These are phyloP conservation scores for Cyberlindnera mississippiensis DNA, from an alignment of 805 yeast species.

Conservation along the genomic window DNA sequence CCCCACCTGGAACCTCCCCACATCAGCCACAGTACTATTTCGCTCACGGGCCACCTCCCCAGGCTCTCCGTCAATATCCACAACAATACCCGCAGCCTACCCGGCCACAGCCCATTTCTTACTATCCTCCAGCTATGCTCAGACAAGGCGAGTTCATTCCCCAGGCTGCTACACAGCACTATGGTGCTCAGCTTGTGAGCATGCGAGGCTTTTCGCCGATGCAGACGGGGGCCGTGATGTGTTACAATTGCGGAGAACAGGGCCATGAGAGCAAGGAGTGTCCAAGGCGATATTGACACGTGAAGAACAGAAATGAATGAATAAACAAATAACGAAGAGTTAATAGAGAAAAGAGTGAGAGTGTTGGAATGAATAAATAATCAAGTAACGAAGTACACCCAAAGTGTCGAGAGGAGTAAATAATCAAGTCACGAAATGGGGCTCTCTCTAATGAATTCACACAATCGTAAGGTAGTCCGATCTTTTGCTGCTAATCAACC, in stretches of 20 bases:
- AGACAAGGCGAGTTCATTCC: background rate
- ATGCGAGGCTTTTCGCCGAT: constrained; percentile 7
- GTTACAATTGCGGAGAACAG: constrained; percentile 15
- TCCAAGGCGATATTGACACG: background rate
- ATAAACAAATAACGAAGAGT: background rate
- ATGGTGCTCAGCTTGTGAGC: constrained; percentile 7
- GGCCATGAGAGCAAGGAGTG: constrained; percentile 21
- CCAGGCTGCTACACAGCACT: constrained; percentile 10
- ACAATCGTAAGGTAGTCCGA: no score
- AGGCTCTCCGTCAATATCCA: background rate
- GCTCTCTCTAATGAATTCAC: no score
- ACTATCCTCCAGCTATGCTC: background rate
- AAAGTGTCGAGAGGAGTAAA: background rate
- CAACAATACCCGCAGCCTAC: background rate
- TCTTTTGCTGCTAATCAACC: no score
- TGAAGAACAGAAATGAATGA: background rate
- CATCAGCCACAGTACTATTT: background rate
- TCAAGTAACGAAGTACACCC: background rate
- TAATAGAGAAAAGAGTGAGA: no score
- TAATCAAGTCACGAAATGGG: no score
- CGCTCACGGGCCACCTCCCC: background rate
- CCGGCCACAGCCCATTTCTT: background rate
- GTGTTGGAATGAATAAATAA: background rate
- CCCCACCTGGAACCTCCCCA: background rate
- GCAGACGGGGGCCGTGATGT: background rate